Evolutionary conservation across 1,284 basidiomycete species (phyloP), one percentile per base, ranked within the genome.

Genomic region (Cyathus olla): DNA sequence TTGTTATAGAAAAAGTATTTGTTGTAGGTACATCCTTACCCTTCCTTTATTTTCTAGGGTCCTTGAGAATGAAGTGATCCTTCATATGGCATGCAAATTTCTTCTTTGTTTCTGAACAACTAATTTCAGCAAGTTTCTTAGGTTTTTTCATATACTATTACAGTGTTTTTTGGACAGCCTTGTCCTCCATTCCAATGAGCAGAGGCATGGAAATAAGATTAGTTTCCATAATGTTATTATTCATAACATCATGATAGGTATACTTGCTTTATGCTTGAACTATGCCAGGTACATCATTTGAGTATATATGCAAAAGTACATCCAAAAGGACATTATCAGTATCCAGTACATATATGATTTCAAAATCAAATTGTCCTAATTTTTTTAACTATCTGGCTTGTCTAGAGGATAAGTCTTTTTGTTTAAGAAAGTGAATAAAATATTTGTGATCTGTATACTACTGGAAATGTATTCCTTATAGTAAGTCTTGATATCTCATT

Each of bases 381-480:
- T 73, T 73, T 47, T 82, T 79, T 1, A 83, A 5, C 83, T 82
- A 84, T 0, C 71, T 56, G 0, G 75, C 77, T 49, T 83, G 79
- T 1, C 71, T 60, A 0, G 72, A 66, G 0, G 75, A 75, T 26
- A 83, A 46, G 8, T 74, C 68, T 31, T 72, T 71, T 55, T 84
- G 80, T 0, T 64, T 59, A 3, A 71, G 37, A 0, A 83, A 48
- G 51, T 76, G 70, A 3, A 74, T 67, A 0, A 82, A 57, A 0
- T 72, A 72, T 22, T 78, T 76, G 37, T 84, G 79, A 55, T 84
- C 80, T 0, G 76, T 83, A 4, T 72, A 57, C 71, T 79, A 76
- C 0, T 35, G 55, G 31, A 84, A 83, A 0, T 56, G 46, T 0
- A 47, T 49, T 0, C 81, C 80, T 9, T 73, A 66, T 1, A 80